Percentiles rank a stretch among this genome's conserved stretches.
These are phyloP conservation scores for Mycena galopus DNA, from an alignment of 768 basidiomycete species.

Conservation along the genomic window DNA sequence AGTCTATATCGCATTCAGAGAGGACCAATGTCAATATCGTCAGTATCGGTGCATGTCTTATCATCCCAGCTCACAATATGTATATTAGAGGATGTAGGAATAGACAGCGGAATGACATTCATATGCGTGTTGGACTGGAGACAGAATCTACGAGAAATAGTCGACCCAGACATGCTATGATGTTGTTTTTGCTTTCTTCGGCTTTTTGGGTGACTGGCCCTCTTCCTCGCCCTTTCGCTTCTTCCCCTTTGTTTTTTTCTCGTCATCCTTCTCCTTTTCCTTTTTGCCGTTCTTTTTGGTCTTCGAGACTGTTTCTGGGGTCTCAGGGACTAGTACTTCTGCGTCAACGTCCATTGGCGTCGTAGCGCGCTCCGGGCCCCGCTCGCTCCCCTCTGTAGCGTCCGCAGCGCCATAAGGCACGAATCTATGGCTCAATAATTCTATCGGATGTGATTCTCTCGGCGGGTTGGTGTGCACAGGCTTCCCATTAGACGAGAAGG, in stretches of 20 bases:
- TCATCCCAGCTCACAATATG: too few relatives aligned
- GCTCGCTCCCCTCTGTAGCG: conserved; percentile 48
- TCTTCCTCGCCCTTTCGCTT: conserved; percentile 57
- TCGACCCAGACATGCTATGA: conserved; percentile 9
- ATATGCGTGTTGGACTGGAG: neutral
- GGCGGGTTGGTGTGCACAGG: conserved; percentile 62
- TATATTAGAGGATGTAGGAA: neutral
- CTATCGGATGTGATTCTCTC: conserved; percentile 68
- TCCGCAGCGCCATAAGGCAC: conserved; percentile 74
- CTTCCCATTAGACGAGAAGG: conserved; percentile 35
- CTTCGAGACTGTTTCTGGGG: conserved; percentile 29
- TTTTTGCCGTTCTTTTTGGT: conserved; percentile 12
- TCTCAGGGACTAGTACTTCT: conserved; percentile 44
- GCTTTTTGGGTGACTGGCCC: conserved; percentile 53
- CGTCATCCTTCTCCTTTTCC: neutral
- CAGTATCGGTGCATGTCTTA: too few relatives aligned
- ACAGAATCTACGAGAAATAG: neutral
- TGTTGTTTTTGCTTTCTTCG: conserved; percentile 61
- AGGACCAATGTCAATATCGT: too few relatives aligned
- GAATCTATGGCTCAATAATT: conserved; percentile 74
- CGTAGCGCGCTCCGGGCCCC: conserved; percentile 20
- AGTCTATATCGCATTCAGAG: too few relatives aligned
- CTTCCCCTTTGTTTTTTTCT: conserved; percentile 54
- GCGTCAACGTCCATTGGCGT: conserved; percentile 28
- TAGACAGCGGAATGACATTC: neutral